These are phyloP conservation scores for Pestalotiopsis fici DNA, from an alignment of 2,329 filamentous ascomycete species.

Conservation along the genomic window DNA sequence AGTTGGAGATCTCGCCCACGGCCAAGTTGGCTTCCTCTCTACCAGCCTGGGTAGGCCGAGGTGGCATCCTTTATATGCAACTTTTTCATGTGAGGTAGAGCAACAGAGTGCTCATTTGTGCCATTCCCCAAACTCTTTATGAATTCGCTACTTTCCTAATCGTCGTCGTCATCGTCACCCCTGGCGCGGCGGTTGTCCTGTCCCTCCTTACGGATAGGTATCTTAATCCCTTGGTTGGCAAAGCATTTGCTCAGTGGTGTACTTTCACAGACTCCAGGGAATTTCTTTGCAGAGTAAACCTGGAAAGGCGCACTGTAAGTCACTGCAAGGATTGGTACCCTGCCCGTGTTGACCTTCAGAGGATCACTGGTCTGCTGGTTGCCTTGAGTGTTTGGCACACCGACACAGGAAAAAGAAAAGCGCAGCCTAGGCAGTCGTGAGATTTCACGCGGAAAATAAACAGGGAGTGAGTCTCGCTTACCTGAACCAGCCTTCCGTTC, in stretches of 20 bases:
- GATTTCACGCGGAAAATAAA: not conserved
- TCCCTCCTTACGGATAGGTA: constrained; percentile 90
- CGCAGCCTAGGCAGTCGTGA: constrained; percentile 46
- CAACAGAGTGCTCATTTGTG: not conserved
- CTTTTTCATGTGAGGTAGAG: not conserved
- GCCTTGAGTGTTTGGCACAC: constrained; percentile 43
- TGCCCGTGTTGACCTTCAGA: constrained; percentile 67
- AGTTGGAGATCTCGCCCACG: too few species aligned
- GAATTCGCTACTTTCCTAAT: constrained; percentile 10
- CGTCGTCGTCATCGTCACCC: constrained; percentile 54
- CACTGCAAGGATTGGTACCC: constrained; percentile 79
- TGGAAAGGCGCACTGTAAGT: constrained; percentile 89
- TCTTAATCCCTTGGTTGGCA: constrained; percentile 92
- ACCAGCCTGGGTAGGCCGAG: too few species aligned
- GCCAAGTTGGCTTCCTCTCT: too few species aligned
- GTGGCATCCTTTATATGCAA: not conserved
- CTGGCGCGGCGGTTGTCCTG: constrained; percentile 42
- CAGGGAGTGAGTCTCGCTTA: constrained; percentile 40
- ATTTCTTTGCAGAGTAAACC: constrained; percentile 97
- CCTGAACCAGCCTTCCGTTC: constrained; percentile 90
- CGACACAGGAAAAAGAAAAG: constrained; percentile 84
- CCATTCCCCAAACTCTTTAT: not conserved
- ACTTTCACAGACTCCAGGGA: constrained; percentile 94
- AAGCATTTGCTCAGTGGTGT: constrained; percentile 91
- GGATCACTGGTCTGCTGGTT: constrained; percentile 36